Base-by-base conservation (phyloP, 2,329 filamentous ascomycete genomes). In the Botrytis medusae region DNA sequence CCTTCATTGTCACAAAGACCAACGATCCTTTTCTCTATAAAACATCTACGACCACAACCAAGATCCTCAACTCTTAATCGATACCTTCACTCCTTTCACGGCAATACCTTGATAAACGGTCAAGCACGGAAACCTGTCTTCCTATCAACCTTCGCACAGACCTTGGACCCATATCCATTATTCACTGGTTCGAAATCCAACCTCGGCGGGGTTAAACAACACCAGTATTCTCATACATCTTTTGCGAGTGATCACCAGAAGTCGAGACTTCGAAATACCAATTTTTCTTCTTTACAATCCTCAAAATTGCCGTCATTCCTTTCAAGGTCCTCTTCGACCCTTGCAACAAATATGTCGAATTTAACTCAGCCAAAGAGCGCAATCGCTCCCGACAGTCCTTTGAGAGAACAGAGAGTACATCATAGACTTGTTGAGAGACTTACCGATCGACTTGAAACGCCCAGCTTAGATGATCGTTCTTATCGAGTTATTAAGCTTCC, bases 401-500 rank as follows among this genome's bases (percentile, higher is more conserved):
- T 80, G 73, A 77, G 76, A 67, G 79, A 81, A 72, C 78, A 81
- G 63, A 77, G 79, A 74, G 70, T 60, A 16, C 70, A 72, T 60
- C 76, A 78, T 59, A 72, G 77, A 73, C 77, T 79, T 3, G 78
- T 81, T 12, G 79, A 81, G 75, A 77, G 77, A 48, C 81, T 93
- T 77, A 90, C 93, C 48, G 92, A 97, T 79, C 83, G 86, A 64
- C 85, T 97, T 72, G 93, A 97, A 84, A 94, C 93, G 80, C 93
- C 94, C 9, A 90, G 91, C 77, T 87, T 97, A 72, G 95, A 98
- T 83, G 91, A 97, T 82, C 90, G 95, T 71, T 88, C 90, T 46
- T 99, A 99, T 82, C 89, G 95, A 73, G 94, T 99, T 76, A 91
- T 98, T 78, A 89, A 90, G 71, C 87, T 99, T 85, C 89, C 64